Evolutionary conservation across 1,284 basidiomycete genomes (phyloP), one percentile per base, ranked within the genome.

Genomic region (Naganishia sp.): DNA sequence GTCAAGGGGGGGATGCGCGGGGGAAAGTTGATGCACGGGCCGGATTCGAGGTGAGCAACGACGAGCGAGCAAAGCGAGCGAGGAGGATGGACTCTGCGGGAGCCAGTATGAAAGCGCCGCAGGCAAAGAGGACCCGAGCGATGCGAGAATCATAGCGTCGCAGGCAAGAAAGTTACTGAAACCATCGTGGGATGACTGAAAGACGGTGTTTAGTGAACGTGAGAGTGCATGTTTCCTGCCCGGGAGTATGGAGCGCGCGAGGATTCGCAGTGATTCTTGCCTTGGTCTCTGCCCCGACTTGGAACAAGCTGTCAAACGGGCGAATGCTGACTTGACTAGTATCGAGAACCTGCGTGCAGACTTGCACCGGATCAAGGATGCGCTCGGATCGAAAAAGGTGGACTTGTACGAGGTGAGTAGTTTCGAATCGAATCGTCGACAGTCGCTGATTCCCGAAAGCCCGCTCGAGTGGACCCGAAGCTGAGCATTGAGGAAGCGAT

Each of bases 1-100:
- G 73, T 81, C 66, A 81, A 85, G 78, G 84, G 85, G 10, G 84
- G 83, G 6, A 45, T 74, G 1, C 65, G 72, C 16, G 55, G 57
- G 5, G 25, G 72, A 2, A 64, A 45, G 2, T 63, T 72, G 7
- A 78, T 67, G 55, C 54, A 67, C 10, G 65, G 64, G 15, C 55
- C 55, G 11, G 57, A 57, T 50, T 61, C 66, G 2, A 67, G 56
- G 64, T 67, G 55, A 46, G 64, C 45, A 9, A 25, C 28, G 23
- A 36, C 23, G 11, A 33, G 36, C 13, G 9, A 42, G 6, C 18
- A 31, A 31, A 39, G 36, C 36, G 36, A 39, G 36, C 13, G 66
- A 68, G 36, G 78, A 78, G 75, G 69, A 76, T 72, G 28, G 28
- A 28, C 28, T 28, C 5, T 28, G 5, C 1, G 1, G 28, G 28